phyloP scores from a whole-genome alignment of 2,329 filamentous ascomycete species.

The Cladophialophora yegresii region DNA sequence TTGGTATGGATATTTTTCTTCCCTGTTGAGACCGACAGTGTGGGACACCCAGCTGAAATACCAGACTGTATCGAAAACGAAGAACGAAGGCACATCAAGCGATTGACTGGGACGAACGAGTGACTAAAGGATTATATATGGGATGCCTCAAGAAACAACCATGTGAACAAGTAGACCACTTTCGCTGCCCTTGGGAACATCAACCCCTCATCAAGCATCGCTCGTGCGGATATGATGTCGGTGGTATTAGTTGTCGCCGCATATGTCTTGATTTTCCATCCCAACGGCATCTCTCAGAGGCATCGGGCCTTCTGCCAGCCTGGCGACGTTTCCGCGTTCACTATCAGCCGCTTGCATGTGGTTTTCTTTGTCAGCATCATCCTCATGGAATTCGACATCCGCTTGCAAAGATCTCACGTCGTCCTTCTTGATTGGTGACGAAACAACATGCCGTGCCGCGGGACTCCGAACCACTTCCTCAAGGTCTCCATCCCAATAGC shows the following conservation, averaged over 20 bases:
- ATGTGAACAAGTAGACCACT: not conserved
- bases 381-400: constrained; percentile 25
- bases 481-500: constrained; percentile 37
- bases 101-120: not conserved
- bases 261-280: constrained; percentile 12
- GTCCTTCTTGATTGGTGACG: constrained; percentile 29
- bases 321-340: constrained; percentile 16
- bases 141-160: not conserved
- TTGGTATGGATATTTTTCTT: not conserved
- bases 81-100: not conserved
- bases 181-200: not conserved
- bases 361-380: constrained; percentile 10
- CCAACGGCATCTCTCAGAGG: constrained; percentile 8
- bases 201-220: not conserved
- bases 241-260: not conserved
- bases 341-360: constrained; percentile 14
- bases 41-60: not conserved
- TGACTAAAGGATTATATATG: not conserved
- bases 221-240: not conserved
- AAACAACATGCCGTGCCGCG: constrained; percentile 33
- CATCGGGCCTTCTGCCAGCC: constrained; percentile 17
- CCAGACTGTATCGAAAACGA: not conserved
- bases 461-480: constrained; percentile 34
- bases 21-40: not conserved
- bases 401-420: constrained; percentile 29